A percentile compares a stretch with the other conserved stretches of the same genome.
phyloP scores from a whole-genome alignment of 2,329 filamentous ascomycete species.

The Aspergillus thermomutatus region DNA sequence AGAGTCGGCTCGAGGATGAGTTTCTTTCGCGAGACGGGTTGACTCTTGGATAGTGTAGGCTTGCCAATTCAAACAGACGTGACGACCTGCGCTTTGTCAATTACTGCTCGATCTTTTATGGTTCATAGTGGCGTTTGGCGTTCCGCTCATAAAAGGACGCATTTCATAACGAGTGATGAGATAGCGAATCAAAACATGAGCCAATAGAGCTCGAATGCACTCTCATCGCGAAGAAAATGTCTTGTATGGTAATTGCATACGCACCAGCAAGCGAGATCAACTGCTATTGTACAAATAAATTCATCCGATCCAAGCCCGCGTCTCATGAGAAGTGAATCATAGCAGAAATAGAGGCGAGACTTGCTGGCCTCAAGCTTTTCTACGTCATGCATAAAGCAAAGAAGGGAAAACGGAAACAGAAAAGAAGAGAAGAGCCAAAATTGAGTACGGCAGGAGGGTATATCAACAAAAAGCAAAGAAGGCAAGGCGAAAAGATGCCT shows the following conservation, averaged over 20 bases:
- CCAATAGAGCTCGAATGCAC: background rate
- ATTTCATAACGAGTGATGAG: background rate
- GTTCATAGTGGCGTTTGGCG: background rate
- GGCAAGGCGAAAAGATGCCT: background rate
- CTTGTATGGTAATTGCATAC: background rate
- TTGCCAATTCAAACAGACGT: background rate
- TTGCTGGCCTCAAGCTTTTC: background rate
- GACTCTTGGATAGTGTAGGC: slow-evolving; percentile 1
- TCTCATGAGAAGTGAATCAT: slow-evolving; percentile 1
- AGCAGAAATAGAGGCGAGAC: background rate
- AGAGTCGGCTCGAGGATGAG: slow-evolving; percentile 29
- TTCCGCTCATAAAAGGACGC: background rate
- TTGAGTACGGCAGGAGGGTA: background rate
- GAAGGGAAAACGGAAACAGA: background rate
- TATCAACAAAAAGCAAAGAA: slow-evolving; percentile 1
- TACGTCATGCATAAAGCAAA: slow-evolving; percentile 1
- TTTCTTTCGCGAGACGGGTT: slow-evolving; percentile 17
- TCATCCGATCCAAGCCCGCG: background rate
- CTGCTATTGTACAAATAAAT: background rate
- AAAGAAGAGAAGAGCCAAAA: background rate
- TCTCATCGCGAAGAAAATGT: background rate
- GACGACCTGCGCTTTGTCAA: background rate
- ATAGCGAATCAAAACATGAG: background rate
- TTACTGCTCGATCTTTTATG: background rate
- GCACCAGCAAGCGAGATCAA: background rate